phyloP scores from a whole-genome alignment of 148 eudicot species.

The Simmondsia chinensis region DNA sequence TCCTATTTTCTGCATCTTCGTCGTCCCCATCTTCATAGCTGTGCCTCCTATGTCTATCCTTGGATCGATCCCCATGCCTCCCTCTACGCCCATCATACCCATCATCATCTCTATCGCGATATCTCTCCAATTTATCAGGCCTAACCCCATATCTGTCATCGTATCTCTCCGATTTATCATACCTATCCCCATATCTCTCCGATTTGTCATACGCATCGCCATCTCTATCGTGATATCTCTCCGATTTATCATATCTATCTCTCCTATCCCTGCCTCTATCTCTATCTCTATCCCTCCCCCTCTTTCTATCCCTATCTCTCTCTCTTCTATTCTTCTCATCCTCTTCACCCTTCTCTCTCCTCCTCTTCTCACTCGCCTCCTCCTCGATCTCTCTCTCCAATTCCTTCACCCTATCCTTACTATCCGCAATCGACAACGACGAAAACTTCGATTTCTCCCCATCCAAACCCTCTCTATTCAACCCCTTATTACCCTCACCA shows the following conservation, averaged over 20 bases:
- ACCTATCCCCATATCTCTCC: slow-evolving; percentile 7
- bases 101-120: slow-evolving; percentile 1
- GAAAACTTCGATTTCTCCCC: slow-evolving; percentile 21
- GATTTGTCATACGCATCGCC: slow-evolving; percentile 11
- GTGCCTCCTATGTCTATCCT: no score
- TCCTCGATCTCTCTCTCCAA: slow-evolving; percentile 22
- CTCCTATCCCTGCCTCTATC: slow-evolving; percentile 7
- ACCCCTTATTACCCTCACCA: slow-evolving; percentile 4
- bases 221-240: slow-evolving; percentile 14
- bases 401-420: slow-evolving; percentile 27
- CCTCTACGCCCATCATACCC: slow-evolving; percentile 3
- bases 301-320: slow-evolving; percentile 13
- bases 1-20: slow-evolving; percentile 21
- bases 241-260: slow-evolving; percentile 3
- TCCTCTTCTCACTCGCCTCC: slow-evolving; percentile 22
- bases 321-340: slow-evolving; percentile 1
- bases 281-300: slow-evolving; percentile 11
- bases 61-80: slow-evolving; percentile 22
- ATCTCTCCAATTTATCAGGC: slow-evolving; percentile 3
- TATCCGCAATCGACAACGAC: slow-evolving; percentile 52
- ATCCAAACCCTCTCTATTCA: slow-evolving; percentile 5
- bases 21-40: slow-evolving; percentile 19
- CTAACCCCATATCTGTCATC: slow-evolving; percentile 14
- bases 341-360: slow-evolving; percentile 4
- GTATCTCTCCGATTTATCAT: slow-evolving; percentile 14